These are phyloP conservation scores for Comarum palustre DNA, from an alignment of 306 rosid genomes.

Conservation along the genomic window DNA sequence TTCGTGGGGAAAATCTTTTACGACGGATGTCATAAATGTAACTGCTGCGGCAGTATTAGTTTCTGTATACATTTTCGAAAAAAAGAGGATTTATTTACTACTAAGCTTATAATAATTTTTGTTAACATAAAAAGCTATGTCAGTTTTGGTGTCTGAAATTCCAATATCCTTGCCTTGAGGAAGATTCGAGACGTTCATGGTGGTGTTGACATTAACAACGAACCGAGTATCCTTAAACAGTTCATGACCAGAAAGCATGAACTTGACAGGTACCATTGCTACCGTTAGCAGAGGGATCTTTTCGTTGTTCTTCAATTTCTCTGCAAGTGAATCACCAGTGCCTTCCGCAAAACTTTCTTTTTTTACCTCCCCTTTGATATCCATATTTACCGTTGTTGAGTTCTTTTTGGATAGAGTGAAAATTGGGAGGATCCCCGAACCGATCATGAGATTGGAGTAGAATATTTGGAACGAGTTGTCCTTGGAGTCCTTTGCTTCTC, in stretches of 20 bases:
- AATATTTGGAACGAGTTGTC: slow-evolving; percentile 18
- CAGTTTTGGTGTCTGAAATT: slow-evolving; percentile 21
- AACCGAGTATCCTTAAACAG: background rate
- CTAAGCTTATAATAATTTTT: background rate
- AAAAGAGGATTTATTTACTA: background rate
- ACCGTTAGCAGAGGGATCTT: slow-evolving; percentile 17
- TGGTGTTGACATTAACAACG: slow-evolving; percentile 16
- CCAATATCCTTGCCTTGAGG: slow-evolving; percentile 10
- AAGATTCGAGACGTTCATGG: slow-evolving; percentile 27
- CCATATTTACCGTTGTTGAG: slow-evolving; percentile 12
- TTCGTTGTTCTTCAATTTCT: slow-evolving; percentile 15
- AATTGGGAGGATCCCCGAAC: slow-evolving; percentile 23
- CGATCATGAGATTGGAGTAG: slow-evolving; percentile 28
- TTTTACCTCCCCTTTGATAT: slow-evolving; percentile 16
- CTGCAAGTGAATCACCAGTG: slow-evolving; percentile 15
- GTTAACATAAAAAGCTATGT: background rate
- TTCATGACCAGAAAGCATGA: background rate
- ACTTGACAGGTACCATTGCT: slow-evolving; percentile 17
- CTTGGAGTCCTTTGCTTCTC: background rate
- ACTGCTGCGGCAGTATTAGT: background rate
- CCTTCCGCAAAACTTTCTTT: background rate
- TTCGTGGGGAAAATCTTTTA: background rate
- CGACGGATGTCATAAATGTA: background rate
- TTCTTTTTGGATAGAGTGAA: slow-evolving; percentile 21
- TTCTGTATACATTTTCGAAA: background rate